These are phyloP conservation scores for Fraxinus baroniana DNA, from an alignment of 305 asterid genomes.

Conservation along the genomic window DNA sequence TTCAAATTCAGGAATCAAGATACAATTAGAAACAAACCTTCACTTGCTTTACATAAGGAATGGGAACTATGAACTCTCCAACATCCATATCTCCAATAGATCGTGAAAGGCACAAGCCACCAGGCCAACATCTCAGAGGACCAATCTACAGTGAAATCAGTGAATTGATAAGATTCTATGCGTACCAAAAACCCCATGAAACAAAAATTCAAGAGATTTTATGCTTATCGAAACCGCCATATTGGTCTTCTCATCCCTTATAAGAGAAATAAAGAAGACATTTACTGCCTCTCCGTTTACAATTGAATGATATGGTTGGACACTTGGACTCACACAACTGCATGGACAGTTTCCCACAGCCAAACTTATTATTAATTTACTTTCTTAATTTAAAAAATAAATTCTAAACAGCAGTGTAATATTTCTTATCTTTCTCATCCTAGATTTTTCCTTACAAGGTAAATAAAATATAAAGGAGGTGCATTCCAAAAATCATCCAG, in stretches of 20 bases:
- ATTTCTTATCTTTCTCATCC: not conserved
- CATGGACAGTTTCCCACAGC: not conserved
- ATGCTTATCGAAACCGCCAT: not conserved
- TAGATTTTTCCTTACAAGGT: not conserved
- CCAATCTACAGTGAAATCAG: constrained; percentile 61
- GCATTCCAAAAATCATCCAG: not conserved
- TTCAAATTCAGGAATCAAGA: not conserved
- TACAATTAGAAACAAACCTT: constrained; percentile 57
- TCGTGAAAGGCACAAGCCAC: constrained; percentile 95
- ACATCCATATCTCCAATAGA: constrained; percentile 99
- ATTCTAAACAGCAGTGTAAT: not conserved
- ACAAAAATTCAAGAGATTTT: not conserved
- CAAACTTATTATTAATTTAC: not conserved
- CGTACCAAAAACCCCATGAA: not conserved
- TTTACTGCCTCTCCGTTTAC: not conserved
- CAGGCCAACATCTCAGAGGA: constrained; percentile 99
- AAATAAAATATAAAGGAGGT: not conserved
- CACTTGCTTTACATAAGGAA: constrained; percentile 96
- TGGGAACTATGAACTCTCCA: constrained; percentile 97
- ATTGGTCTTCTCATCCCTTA: not conserved
- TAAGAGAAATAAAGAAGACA: not conserved
- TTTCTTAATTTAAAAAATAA: not conserved
- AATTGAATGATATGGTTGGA: not conserved
- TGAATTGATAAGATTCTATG: constrained; percentile 10
- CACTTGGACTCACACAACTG: not conserved